Evolutionary conservation across 768 basidiomycete species (phyloP).

Genomic region (Exidia glandulosa): DNA sequence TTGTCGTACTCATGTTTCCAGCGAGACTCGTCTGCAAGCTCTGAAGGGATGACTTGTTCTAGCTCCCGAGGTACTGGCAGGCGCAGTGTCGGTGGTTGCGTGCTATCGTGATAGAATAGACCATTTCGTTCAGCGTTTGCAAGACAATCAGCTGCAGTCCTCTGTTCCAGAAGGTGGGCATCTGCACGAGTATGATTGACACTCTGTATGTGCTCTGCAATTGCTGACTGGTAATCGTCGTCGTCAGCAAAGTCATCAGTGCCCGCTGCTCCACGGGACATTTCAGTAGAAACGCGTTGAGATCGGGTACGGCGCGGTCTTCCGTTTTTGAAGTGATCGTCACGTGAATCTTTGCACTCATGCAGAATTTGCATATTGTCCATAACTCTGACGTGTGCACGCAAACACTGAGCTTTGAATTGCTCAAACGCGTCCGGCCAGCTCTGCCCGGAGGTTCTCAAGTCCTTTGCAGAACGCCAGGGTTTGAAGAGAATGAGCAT

Average conservation of each 20-base stretch:
- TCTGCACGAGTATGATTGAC: slow-evolving; percentile 1
- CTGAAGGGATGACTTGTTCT: not conserved
- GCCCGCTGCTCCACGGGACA: no score
- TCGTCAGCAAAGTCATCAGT: slow-evolving; percentile 2
- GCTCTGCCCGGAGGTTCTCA: slow-evolving; percentile 8
- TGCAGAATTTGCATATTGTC: slow-evolving; percentile 32
- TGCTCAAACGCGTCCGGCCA: slow-evolving; percentile 23
- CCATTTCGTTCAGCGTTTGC: slow-evolving; percentile 3
- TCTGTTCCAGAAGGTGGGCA: not conserved
- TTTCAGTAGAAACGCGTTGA: no score
- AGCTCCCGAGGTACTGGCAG: slow-evolving; percentile 6
- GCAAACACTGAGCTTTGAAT: slow-evolving; percentile 4
- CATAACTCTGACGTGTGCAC: slow-evolving; percentile 11
- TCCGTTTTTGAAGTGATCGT: no score
- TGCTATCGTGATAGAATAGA: slow-evolving; percentile 1
- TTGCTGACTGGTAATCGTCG: slow-evolving; percentile 4
- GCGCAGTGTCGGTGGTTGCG: no score
- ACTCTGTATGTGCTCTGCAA: slow-evolving; percentile 11
- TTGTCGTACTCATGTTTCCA: slow-evolving; percentile 11
- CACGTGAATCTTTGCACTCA: slow-evolving; percentile 18
- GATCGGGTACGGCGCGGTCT: slow-evolving; percentile 14
- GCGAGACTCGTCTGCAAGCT: not conserved
- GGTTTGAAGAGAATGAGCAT: no score
- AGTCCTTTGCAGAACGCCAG: slow-evolving; percentile 21
- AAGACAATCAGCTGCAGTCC: slow-evolving; percentile 4